These are phyloP conservation scores for Ceratobasidium theobromae DNA, from an alignment of 1,284 basidiomycete species.

Conservation along the genomic window DNA sequence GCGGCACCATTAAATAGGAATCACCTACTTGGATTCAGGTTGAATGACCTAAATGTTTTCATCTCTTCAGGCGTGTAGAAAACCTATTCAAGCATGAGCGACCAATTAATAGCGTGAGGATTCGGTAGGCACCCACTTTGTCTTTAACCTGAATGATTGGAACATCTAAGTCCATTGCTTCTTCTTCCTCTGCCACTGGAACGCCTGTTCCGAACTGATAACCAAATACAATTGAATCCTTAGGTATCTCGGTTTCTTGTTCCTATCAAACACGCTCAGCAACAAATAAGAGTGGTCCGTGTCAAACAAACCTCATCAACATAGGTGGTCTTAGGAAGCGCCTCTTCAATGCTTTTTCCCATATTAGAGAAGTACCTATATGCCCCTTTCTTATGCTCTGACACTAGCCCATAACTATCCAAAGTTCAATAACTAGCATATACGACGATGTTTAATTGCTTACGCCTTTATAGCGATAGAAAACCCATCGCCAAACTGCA, in stretches of 20 bases:
- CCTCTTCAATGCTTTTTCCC: constrained; percentile 75
- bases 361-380: constrained; percentile 81
- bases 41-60: constrained; percentile 74
- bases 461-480: constrained; percentile 91
- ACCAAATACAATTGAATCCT: constrained; percentile 60
- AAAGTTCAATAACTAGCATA: neutral
- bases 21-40: constrained; percentile 72
- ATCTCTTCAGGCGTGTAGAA: constrained; percentile 88
- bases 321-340: constrained; percentile 66
- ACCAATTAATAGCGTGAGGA: constrained; percentile 36
- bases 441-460: constrained; percentile 38
- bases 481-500: constrained; percentile 78
- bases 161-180: constrained; percentile 45
- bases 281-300: neutral
- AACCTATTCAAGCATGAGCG: constrained; percentile 51
- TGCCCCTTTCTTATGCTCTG: constrained; percentile 77
- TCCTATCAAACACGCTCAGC: constrained; percentile 48
- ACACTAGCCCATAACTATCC: constrained; percentile 78
- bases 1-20: constrained; percentile 26
- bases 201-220: constrained; percentile 56
- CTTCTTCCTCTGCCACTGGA: constrained; percentile 43
- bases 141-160: constrained; percentile 32
- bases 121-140: neutral
- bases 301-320: constrained; percentile 66
- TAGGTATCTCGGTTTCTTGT: constrained; percentile 59